phyloP scores from a whole-genome alignment of 208 protist genomes.

The Leishmania amazonensis region DNA sequence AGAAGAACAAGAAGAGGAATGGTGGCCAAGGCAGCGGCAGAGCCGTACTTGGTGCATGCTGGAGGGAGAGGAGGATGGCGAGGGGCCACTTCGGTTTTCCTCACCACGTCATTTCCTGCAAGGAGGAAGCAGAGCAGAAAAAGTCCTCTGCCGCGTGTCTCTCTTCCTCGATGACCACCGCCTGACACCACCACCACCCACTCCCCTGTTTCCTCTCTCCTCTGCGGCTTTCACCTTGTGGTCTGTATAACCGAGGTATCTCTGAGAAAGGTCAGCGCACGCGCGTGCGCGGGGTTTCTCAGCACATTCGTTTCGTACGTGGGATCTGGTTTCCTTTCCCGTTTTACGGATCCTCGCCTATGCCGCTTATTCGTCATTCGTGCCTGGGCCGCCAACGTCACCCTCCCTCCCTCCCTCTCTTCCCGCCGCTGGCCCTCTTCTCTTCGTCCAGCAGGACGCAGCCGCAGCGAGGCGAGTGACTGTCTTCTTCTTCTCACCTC shows the following conservation, averaged over 20 bases:
- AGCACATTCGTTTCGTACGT: not conserved
- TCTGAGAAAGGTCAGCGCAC: not conserved
- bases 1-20: not conserved
- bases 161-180: not conserved
- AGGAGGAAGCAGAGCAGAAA: not conserved
- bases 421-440: too few relatives aligned
- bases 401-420: not conserved
- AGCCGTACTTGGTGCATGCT: not conserved
- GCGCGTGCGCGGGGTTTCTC: not conserved
- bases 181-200: too few relatives aligned
- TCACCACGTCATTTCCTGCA: not conserved
- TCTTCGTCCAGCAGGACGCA: not conserved
- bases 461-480: not conserved
- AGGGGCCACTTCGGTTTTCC: not conserved
- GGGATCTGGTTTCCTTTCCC: not conserved
- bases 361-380: not conserved
- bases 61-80: not conserved
- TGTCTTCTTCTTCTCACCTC: not conserved
- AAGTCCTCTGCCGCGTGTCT: not conserved
- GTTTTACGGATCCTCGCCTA: not conserved
- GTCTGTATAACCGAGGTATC: not conserved
- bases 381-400: not conserved
- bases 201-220: too few relatives aligned
- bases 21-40: not conserved
- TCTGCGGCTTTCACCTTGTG: not conserved